phyloP scores from a whole-genome alignment of 805 yeast species.

The Saturnispora besseyi region DNA sequence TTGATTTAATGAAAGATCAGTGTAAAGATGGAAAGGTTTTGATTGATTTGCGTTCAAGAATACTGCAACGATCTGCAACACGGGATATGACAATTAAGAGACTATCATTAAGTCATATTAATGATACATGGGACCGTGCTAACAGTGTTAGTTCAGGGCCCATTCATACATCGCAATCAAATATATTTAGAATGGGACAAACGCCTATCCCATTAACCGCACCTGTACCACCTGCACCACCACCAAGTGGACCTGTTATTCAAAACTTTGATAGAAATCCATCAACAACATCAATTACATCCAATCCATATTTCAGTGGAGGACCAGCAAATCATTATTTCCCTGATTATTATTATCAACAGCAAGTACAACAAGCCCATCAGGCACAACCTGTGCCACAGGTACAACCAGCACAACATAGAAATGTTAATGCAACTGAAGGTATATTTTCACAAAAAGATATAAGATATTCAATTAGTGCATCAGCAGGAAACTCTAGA shows the following conservation, averaged over 20 bases:
- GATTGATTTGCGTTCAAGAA: slow-evolving; percentile 22
- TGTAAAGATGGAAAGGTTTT: slow-evolving; percentile 10
- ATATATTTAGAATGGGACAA: background rate
- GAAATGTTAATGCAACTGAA: slow-evolving; percentile 13
- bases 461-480: slow-evolving; percentile 22
- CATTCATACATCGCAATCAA: background rate
- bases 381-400: slow-evolving; percentile 1
- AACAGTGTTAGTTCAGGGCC: background rate
- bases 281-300: slow-evolving; percentile 14
- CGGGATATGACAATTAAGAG: slow-evolving; percentile 26
- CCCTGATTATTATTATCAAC: slow-evolving; percentile 9
- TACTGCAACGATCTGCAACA: slow-evolving; percentile 25
- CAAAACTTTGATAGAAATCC: slow-evolving; percentile 12
- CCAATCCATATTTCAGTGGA: slow-evolving; percentile 14
- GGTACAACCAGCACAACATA: slow-evolving; percentile 9
- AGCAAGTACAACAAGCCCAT: slow-evolving; percentile 6
- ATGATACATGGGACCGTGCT: background rate
- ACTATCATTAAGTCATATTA: slow-evolving; percentile 12
- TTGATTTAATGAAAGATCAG: slow-evolving; percentile 33
- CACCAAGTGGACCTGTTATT: slow-evolving; percentile 4
- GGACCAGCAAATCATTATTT: slow-evolving; percentile 1
- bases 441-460: slow-evolving; percentile 21
- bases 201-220: background rate
- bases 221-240: background rate
- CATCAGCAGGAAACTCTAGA: slow-evolving; percentile 14